Evolutionary conservation across 108 stramenopile species (phyloP).

Genomic region (Nannochloropsis salina): DNA sequence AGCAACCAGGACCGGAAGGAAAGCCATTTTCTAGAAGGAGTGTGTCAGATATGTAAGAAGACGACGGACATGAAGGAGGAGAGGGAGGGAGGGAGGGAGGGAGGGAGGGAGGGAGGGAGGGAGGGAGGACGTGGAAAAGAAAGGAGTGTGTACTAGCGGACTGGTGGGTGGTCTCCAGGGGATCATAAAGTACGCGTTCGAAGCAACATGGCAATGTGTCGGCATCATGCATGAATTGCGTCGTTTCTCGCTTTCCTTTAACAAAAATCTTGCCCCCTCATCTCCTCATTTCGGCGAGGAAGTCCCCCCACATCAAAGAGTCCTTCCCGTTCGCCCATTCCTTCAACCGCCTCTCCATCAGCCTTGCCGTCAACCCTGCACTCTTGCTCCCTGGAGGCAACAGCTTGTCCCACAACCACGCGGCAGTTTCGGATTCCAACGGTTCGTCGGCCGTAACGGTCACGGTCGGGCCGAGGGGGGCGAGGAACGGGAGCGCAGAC

Average conservation of each 20-base stretch:
- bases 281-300: neutral
- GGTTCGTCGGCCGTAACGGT: neutral
- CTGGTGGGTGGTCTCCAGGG: too few relatives aligned
- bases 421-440: neutral
- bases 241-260: neutral
- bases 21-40: too few relatives aligned
- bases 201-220: neutral
- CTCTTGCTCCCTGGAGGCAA: neutral
- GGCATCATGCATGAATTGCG: neutral
- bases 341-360: neutral
- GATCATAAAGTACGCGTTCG: too few relatives aligned
- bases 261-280: neutral
- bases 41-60: too few relatives aligned
- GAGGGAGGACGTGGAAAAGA: neutral
- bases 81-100: constrained; percentile 19
- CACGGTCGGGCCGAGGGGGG: neutral
- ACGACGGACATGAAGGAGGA: neutral
- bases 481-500: neutral
- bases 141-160: too few relatives aligned
- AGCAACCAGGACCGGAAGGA: too few relatives aligned
- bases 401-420: neutral
- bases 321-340: constrained; percentile 14
- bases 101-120: neutral
- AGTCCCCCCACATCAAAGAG: constrained; percentile 17
- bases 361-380: neutral